These are phyloP conservation scores for Biancaea sappan DNA, from an alignment of 306 rosid species.

Conservation along the genomic window DNA sequence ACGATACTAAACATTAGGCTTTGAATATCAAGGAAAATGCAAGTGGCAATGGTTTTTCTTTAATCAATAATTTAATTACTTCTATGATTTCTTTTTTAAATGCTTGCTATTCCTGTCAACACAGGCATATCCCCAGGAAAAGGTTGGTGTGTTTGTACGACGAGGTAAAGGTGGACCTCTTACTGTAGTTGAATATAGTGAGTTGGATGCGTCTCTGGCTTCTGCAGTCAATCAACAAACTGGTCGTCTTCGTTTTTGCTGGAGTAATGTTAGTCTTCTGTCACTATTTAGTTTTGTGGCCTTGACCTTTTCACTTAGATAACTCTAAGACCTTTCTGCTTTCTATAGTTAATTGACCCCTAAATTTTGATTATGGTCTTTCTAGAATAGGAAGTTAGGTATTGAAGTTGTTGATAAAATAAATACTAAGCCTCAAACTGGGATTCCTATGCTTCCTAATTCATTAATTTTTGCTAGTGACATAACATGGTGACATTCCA, in stretches of 20 bases:
- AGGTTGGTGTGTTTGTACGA: slow-evolving; percentile 95
- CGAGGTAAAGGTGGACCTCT: slow-evolving; percentile 98
- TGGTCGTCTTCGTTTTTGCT: slow-evolving; percentile 96
- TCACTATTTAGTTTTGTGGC: slow-evolving; percentile 29
- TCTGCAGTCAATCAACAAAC: slow-evolving; percentile 89
- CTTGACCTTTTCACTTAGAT: too few relatives aligned
- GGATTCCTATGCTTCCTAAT: slow-evolving; percentile 15
- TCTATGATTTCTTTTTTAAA: slow-evolving; percentile 11
- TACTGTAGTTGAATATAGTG: slow-evolving; percentile 95
- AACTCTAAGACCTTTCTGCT: slow-evolving; percentile 20
- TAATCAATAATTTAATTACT: not conserved
- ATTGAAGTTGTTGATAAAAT: slow-evolving; percentile 19
- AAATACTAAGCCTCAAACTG: not conserved
- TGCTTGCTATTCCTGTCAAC: slow-evolving; percentile 22
- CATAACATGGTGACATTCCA: not conserved
- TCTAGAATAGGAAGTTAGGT: slow-evolving; percentile 24
- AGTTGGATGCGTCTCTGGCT: slow-evolving; percentile 77
- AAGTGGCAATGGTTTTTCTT: not conserved
- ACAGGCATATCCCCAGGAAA: slow-evolving; percentile 98
- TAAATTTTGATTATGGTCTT: slow-evolving; percentile 16
- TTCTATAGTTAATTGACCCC: not conserved
- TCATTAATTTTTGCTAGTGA: slow-evolving; percentile 25
- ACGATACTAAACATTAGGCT: slow-evolving; percentile 1
- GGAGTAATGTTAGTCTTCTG: slow-evolving; percentile 84
- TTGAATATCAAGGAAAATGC: slow-evolving; percentile 18